These are phyloP conservation scores for Linnemannia elongata DNA, from an alignment of 192 early-diverging fungal species.

Conservation along the genomic window DNA sequence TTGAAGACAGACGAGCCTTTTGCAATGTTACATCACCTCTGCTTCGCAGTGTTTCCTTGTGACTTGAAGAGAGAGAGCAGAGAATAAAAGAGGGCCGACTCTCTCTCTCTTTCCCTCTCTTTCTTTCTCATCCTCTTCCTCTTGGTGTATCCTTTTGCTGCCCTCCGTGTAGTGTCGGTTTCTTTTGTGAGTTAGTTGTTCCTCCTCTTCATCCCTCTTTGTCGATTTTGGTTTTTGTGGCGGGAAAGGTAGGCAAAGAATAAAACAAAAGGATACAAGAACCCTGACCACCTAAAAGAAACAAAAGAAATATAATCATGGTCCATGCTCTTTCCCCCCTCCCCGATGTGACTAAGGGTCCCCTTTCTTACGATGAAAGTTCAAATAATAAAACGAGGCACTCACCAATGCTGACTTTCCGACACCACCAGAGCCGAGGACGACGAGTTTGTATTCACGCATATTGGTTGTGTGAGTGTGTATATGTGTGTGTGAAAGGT, in stretches of 20 bases:
- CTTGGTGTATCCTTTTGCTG: slow-evolving; percentile 1
- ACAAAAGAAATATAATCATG: slow-evolving; percentile 1
- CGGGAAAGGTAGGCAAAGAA: neutral
- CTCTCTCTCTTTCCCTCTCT: slow-evolving; percentile 11
- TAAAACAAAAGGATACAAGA: neutral
- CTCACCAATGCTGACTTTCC: slow-evolving; percentile 87
- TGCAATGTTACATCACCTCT: neutral
- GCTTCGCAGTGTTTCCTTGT: neutral
- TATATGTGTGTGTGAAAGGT: slow-evolving; percentile 22
- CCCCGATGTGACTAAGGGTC: too few relatives aligned
- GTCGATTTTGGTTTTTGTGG: neutral
- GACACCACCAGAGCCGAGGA: slow-evolving; percentile 92
- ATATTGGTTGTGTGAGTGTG: slow-evolving; percentile 59
- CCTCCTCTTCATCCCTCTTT: neutral
- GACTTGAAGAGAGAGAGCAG: neutral
- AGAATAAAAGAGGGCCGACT: slow-evolving; percentile 1
- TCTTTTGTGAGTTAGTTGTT: neutral
- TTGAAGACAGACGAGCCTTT: neutral
- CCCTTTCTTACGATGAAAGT: neutral
- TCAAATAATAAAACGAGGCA: neutral
- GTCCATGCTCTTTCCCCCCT: neutral
- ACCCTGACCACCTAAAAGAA: neutral
- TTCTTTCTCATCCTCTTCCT: slow-evolving; percentile 8
- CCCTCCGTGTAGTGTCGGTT: neutral
- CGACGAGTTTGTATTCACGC: slow-evolving; percentile 97